Percentiles rank a stretch among this genome's conserved stretches.
These are phyloP conservation scores for Lanmaoa pseudosensibilis DNA, from an alignment of 768 basidiomycete genomes.

Conservation along the genomic window DNA sequence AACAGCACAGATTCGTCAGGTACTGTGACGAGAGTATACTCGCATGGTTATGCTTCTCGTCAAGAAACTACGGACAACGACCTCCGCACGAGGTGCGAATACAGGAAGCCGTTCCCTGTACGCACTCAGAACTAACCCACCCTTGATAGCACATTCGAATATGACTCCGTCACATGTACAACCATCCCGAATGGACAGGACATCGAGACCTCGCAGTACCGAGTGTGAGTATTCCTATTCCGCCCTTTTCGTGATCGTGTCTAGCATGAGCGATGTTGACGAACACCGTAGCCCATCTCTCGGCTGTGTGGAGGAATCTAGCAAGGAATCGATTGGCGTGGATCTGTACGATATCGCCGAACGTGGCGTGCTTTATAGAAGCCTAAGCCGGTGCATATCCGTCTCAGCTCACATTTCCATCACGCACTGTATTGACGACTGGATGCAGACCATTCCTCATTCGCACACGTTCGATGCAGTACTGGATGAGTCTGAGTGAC, in stretches of 20 bases:
- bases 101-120: neutral
- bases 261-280: neutral
- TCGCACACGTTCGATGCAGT: neutral
- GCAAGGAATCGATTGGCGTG: neutral
- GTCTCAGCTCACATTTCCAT: too few relatives aligned
- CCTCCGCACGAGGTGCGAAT: neutral
- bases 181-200: neutral
- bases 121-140: neutral
- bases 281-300: constrained; percentile 6
- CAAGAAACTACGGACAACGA: neutral
- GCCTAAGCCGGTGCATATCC: constrained; percentile 9
- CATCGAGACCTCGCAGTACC: neutral
- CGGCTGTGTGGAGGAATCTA: constrained; percentile 1
- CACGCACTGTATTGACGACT: neutral
- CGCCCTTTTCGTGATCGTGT: neutral
- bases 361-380: neutral
- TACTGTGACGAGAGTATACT: neutral
- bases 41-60: neutral
- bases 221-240: constrained; percentile 1
- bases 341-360: constrained; percentile 9
- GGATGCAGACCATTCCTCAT: neutral
- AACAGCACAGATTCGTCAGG: too few relatives aligned
- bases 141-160: neutral
- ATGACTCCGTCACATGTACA: neutral
- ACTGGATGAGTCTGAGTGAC: neutral